Evolutionary conservation across 805 yeast genomes (phyloP).

Genomic region (Hanseniaspora lindneri): DNA sequence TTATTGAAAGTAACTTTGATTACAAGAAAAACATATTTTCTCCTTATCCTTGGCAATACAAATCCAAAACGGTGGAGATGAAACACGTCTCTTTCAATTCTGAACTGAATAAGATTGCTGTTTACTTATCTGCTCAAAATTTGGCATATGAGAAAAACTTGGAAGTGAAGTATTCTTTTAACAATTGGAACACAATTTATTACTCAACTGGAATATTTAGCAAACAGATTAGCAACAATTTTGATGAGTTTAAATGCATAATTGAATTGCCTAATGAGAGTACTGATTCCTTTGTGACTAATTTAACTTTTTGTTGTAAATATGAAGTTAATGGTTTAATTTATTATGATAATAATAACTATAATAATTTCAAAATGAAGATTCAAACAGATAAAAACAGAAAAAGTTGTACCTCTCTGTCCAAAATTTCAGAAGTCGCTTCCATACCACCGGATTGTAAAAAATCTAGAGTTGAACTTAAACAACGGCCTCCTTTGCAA

Average conservation of each 20-base stretch:
- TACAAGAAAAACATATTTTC: constrained; percentile 2
- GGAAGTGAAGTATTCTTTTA: constrained; percentile 28
- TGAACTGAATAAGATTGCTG: constrained; percentile 17
- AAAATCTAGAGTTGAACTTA: neutral
- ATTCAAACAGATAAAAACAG: neutral
- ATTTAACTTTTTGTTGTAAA: constrained; percentile 25
- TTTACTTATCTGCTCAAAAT: constrained; percentile 26
- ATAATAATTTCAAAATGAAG: constrained; percentile 26
- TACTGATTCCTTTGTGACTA: constrained; percentile 19
- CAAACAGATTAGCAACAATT: constrained; percentile 22
- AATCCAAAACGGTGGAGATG: constrained; percentile 5
- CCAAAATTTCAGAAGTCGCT: neutral
- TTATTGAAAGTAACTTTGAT: constrained; percentile 7
- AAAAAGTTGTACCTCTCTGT: neutral
- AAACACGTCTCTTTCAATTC: neutral
- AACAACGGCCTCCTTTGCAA: too few relatives aligned
- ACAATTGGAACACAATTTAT: constrained; percentile 28
- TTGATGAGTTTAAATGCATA: constrained; percentile 27
- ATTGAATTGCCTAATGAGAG: constrained; percentile 25
- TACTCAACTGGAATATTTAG: constrained; percentile 24
- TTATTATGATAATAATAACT: constrained; percentile 29
- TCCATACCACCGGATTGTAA: neutral
- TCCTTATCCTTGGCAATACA: constrained; percentile 9
- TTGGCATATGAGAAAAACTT: constrained; percentile 28
- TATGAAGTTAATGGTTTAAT: constrained; percentile 29